These are phyloP conservation scores for Claviceps paspali DNA, from an alignment of 2,329 filamentous ascomycete species.

Conservation along the genomic window DNA sequence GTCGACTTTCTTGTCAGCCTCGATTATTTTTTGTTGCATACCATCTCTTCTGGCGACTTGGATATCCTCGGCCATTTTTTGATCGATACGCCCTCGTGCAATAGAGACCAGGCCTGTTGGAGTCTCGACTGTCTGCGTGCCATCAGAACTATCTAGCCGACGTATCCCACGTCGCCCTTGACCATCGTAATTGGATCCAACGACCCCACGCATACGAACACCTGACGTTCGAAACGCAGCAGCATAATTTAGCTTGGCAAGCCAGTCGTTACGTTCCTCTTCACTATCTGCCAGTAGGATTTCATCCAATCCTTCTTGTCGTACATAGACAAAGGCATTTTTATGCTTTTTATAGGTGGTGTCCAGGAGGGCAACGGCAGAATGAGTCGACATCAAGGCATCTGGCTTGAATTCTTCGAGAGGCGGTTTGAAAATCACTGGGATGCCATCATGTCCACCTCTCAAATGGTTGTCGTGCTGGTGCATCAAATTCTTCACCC, in stretches of 20 bases:
- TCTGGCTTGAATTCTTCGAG: constrained; percentile 88
- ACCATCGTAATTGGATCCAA: constrained; percentile 73
- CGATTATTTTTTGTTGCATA: constrained; percentile 68
- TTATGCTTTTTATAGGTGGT: constrained; percentile 88
- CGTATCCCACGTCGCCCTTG: constrained; percentile 59
- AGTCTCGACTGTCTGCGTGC: constrained; percentile 47
- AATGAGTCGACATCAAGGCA: constrained; percentile 81
- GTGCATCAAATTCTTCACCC: constrained; percentile 81
- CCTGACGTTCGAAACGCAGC: constrained; percentile 86
- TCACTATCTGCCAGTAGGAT: constrained; percentile 83
- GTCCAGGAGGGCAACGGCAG: constrained; percentile 79
- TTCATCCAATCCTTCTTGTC: constrained; percentile 76
- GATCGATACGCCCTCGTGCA: constrained; percentile 58
- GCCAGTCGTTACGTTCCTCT: constrained; percentile 88
- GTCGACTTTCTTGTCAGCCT: constrained; percentile 66
- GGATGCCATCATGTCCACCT: constrained; percentile 56
- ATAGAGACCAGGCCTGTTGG: constrained; percentile 60
- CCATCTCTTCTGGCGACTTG: constrained; percentile 66
- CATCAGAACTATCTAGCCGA: constrained; percentile 50
- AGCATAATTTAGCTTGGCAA: constrained; percentile 90
- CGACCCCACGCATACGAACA: constrained; percentile 75
- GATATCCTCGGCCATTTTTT: constrained; percentile 75
- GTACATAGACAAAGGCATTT: constrained; percentile 81
- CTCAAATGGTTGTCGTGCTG: constrained; percentile 76
- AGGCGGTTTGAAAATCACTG: constrained; percentile 81